Conservation (phyloP, 495 filamentous ascomycete genomes). For the Pyrenula massariospora region DNA sequence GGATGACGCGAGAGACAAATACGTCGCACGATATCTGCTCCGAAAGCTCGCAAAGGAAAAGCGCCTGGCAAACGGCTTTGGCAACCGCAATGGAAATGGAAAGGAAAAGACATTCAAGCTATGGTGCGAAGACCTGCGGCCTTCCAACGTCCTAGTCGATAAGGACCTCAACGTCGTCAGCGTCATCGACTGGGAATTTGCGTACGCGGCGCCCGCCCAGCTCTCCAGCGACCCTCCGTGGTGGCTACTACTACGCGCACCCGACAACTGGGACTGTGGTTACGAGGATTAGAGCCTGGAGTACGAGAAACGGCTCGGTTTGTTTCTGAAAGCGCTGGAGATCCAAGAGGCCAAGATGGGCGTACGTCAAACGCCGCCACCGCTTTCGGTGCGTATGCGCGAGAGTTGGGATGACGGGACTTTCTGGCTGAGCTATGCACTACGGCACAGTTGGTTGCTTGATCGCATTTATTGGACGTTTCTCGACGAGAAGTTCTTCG, state of each 20-base stretch:
- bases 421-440: slow-evolving; percentile 20
- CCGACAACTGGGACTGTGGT: slow-evolving; percentile 22
- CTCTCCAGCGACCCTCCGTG: slow-evolving; percentile 26
- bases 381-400: slow-evolving; percentile 15
- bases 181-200: slow-evolving; percentile 29
- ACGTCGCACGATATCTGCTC: slow-evolving; percentile 22
- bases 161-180: slow-evolving; percentile 5
- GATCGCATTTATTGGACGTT: slow-evolving; percentile 21
- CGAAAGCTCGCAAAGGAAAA: slow-evolving; percentile 16
- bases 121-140: slow-evolving; percentile 16
- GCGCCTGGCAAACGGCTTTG: too few species aligned
- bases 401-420: slow-evolving; percentile 12
- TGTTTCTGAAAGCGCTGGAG: slow-evolving; percentile 13
- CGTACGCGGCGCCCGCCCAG: slow-evolving; percentile 27
- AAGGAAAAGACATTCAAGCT: slow-evolving; percentile 6
- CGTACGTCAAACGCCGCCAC: slow-evolving; percentile 9
- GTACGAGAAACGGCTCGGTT: slow-evolving; percentile 9
- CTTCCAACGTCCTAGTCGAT: slow-evolving; percentile 14
- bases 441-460: slow-evolving; percentile 14
- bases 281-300: slow-evolving; percentile 11
- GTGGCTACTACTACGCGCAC: slow-evolving; percentile 27
- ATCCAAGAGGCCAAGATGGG: slow-evolving; percentile 15
- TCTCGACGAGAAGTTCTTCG: slow-evolving; percentile 13
- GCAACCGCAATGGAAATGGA: too few species aligned
- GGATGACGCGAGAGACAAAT: slow-evolving; percentile 22